A percentile compares a stretch with the other conserved stretches of the same genome.
phyloP scores from a whole-genome alignment of 768 basidiomycete genomes.

The Cystobasidium ongulense region DNA sequence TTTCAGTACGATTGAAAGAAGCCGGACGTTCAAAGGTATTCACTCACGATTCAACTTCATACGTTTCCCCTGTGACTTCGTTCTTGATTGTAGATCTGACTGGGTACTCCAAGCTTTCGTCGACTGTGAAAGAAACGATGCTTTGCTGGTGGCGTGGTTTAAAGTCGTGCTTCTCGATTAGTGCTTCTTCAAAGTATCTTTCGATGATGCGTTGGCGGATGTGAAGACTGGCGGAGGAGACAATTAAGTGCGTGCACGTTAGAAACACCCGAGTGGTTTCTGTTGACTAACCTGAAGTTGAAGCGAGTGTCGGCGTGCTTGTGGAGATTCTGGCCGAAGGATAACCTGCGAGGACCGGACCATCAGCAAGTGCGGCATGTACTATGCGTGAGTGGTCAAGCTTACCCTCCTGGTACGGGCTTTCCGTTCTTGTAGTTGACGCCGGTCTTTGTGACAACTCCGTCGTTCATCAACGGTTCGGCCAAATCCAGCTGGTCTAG shows the following conservation, averaged over 20 bases:
- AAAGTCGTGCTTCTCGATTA: background rate
- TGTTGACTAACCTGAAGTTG: slow-evolving; percentile 19
- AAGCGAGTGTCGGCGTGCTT: slow-evolving; percentile 35
- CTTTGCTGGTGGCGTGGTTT: background rate
- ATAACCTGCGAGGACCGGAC: background rate
- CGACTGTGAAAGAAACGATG: slow-evolving; percentile 4
- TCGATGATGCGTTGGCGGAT: slow-evolving; percentile 36
- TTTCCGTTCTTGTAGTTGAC: slow-evolving; percentile 31
- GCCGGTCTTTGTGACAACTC: slow-evolving; percentile 28
- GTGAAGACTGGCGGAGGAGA: slow-evolving; percentile 31
- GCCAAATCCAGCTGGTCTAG: slow-evolving; percentile 31
- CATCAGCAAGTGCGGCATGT: background rate
- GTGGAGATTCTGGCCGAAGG: slow-evolving; percentile 27
- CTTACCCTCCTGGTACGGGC: slow-evolving; percentile 25
- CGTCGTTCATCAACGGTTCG: slow-evolving; percentile 29
- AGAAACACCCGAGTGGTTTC: background rate
- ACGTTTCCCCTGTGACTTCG: background rate
- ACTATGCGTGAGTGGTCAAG: too few species aligned
- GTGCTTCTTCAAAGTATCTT: slow-evolving; percentile 24
- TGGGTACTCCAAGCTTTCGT: slow-evolving; percentile 27
- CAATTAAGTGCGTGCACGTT: background rate
- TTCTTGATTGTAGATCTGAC: slow-evolving; percentile 16
- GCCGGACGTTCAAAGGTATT: background rate
- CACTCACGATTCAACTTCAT: slow-evolving; percentile 29
- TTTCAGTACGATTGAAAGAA: background rate